Evolutionary conservation across 2,329 filamentous ascomycete species (phyloP).

Genomic region (Aspergillus pseudoviridinutans): DNA sequence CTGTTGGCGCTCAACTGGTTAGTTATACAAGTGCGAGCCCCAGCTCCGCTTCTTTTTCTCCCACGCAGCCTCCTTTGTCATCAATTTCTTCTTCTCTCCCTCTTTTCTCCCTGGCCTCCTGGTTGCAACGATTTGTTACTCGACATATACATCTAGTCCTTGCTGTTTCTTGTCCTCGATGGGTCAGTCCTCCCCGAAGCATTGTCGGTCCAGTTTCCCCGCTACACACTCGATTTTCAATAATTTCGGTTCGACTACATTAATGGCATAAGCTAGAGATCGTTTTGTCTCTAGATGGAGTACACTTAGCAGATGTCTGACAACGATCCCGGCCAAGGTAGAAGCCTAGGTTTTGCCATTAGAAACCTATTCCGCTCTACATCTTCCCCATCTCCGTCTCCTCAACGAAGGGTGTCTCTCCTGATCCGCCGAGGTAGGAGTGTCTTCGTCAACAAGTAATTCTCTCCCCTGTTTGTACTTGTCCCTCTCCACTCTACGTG

Average conservation of each 20-base stretch:
- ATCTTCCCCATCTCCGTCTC: conserved; percentile 23
- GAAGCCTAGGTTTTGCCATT: conserved; percentile 28
- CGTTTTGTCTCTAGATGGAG: conserved; percentile 24
- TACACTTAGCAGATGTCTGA: conserved; percentile 32
- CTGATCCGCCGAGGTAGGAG: conserved; percentile 34
- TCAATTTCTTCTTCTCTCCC: conserved; percentile 2
- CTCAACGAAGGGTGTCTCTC: conserved; percentile 28
- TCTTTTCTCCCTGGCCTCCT: background rate
- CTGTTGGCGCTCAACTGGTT: conserved; percentile 12
- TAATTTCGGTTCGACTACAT: conserved; percentile 5
- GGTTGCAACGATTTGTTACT: background rate
- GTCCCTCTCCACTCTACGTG: background rate
- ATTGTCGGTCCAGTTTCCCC: conserved; percentile 4
- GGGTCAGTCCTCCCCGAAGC: conserved; percentile 10
- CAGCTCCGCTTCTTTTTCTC: conserved; percentile 16
- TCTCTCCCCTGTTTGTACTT: conserved; percentile 8
- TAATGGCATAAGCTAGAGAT: conserved; percentile 19
- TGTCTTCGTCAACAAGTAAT: conserved; percentile 33
- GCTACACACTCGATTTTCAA: conserved; percentile 2
- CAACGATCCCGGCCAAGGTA: conserved; percentile 29
- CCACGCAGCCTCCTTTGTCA: conserved; percentile 3
- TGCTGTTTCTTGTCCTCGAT: conserved; percentile 23
- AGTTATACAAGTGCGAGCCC: conserved; percentile 17
- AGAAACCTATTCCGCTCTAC: conserved; percentile 32
- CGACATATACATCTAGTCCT: conserved; percentile 15